phyloP scores from a whole-genome alignment of 2,329 filamentous ascomycete genomes.

The Beauveria australis region DNA sequence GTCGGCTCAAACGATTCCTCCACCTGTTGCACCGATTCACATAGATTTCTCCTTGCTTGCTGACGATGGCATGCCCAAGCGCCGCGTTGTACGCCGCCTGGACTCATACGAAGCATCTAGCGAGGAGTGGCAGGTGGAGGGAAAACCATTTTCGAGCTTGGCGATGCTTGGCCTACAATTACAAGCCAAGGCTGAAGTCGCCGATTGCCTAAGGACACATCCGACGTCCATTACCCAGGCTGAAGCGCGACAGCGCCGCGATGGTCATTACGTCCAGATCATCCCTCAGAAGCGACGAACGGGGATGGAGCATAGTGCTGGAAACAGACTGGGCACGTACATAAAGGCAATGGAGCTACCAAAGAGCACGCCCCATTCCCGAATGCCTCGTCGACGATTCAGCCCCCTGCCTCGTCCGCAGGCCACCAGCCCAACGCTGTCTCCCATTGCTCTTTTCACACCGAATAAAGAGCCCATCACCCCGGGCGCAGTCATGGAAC shows the following conservation, averaged over 20 bases:
- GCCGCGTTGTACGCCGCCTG: slow-evolving; percentile 8
- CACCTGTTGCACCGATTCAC: background rate
- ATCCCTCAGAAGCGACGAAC: slow-evolving; percentile 24
- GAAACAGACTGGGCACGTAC: slow-evolving; percentile 22
- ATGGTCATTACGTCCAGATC: slow-evolving; percentile 11
- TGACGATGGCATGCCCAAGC: slow-evolving; percentile 5
- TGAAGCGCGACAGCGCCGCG: background rate
- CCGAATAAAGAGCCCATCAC: slow-evolving; percentile 19
- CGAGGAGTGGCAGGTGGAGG: slow-evolving; percentile 4
- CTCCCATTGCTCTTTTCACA: background rate
- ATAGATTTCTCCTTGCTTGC: background rate
- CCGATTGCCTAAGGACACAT: slow-evolving; percentile 12
- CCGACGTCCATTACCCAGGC: background rate
- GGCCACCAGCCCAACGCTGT: background rate
- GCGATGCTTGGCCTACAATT: slow-evolving; percentile 15
- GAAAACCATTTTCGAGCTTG: slow-evolving; percentile 11
- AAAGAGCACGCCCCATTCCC: slow-evolving; percentile 3
- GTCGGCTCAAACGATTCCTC: background rate
- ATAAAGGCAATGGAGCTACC: slow-evolving; percentile 19
- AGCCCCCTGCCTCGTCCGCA: background rate
- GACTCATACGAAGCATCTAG: slow-evolving; percentile 7
- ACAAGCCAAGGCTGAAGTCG: slow-evolving; percentile 22
- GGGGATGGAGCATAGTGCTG: slow-evolving; percentile 15
- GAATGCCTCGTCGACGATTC: background rate
- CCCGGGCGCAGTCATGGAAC: slow-evolving; percentile 16